Evolutionary conservation across 2,329 filamentous ascomycete genomes (phyloP), one percentile per base, ranked within the genome.

Genomic region (Penicillium nordicum): DNA sequence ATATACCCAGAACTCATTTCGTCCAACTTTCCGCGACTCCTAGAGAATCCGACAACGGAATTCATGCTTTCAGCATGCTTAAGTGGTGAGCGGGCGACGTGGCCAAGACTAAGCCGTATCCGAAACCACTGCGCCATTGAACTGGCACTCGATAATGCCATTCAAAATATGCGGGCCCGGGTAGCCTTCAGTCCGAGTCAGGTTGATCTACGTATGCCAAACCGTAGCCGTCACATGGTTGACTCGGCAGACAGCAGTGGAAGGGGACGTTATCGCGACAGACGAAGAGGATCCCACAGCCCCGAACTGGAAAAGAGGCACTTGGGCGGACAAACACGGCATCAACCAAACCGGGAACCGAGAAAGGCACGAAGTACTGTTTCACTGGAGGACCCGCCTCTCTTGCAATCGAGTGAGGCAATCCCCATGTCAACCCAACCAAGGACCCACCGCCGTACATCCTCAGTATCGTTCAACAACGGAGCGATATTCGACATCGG

Each of bases 81-180:
- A 7, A 82, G 84, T 27, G 93, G 93, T 7, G 90, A 97, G 72
- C 82, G 87, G 55, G 92, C 93, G 3, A 96, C 92, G 0, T 97
- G 92, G 93, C 92, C 92, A 0, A 92, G 92, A 70, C 77, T 97
- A 10, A 88, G 88, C 60, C 85, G 91, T 12, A 89, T 97, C 65
- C 82, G 89, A 38, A 94, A 96, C 67, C 88, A 92, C 53, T 91
- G 91, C 64, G 90, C 92, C 3, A 90, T 97, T 53, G 93, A 97
- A 71, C 77, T 96, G 45, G 90, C 92, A 4, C 77, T 97, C 1
- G 74, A 76, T 57, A 62, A 66, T 34, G 74, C 73, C 8, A 72
- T 76, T 32, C 72, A 73, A 55, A 68, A 71, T 29, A 74, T 75
- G 72, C 72, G 74, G 32, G 73, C 72, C 11, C 66, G 70, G 34